phyloP scores from a whole-genome alignment of 2,329 filamentous ascomycete species.

The Botrytis byssoidea region DNA sequence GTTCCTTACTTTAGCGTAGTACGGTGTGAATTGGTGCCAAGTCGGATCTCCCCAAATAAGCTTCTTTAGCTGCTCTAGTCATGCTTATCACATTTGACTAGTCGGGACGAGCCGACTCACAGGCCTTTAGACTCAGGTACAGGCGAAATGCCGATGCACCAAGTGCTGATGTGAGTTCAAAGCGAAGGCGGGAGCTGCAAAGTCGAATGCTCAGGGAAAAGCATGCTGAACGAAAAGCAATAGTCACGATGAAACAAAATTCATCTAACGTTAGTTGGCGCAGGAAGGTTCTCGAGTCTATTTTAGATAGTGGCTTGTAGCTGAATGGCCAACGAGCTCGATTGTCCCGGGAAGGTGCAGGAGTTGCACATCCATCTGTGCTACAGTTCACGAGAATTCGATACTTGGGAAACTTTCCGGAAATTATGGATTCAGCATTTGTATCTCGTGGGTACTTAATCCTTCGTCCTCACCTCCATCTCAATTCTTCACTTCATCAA shows the following conservation, averaged over 20 bases:
- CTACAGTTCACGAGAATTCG: neutral
- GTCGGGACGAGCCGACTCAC: neutral
- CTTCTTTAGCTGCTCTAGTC: neutral
- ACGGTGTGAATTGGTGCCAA: neutral
- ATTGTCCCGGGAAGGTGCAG: neutral
- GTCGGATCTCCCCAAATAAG: conserved; percentile 15
- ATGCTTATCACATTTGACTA: neutral
- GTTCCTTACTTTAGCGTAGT: neutral
- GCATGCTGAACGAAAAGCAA: neutral
- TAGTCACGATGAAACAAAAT: neutral
- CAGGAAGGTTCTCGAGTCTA: neutral
- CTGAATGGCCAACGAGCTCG: neutral
- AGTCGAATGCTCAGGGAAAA: neutral
- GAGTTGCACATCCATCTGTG: neutral
- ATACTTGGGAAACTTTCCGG: neutral
- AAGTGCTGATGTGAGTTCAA: neutral
- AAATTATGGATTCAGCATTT: neutral
- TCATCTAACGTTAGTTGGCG: neutral
- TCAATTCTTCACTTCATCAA: neutral
- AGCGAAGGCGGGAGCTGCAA: neutral
- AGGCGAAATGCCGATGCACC: neutral
- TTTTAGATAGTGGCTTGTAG: neutral
- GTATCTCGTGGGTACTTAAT: neutral
- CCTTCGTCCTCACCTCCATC: neutral
- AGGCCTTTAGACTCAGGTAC: neutral